Base-by-base conservation (phyloP, 2,329 filamentous ascomycete species). In the Pestalotiopsis sp. region DNA sequence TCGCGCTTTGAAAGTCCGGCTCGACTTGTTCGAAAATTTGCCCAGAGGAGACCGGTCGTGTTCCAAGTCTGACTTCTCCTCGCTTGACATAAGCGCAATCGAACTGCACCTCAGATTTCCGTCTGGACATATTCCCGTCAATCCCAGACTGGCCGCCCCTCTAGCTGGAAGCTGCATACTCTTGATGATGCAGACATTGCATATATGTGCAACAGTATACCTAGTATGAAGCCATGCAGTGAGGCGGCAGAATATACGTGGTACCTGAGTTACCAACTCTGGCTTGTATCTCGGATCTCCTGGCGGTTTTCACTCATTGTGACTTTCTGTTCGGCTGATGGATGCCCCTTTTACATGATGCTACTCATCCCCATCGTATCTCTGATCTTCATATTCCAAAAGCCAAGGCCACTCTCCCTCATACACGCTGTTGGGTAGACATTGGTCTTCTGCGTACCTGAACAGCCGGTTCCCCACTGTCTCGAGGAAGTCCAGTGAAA, bases 401-500 rank as follows among this genome's bases (percentile, higher is more conserved):
- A n/a, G 20, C 14, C 45, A 52, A 36, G 45, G 45, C 45, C 45
- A 52, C 45, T 52, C 45, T 52, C 45, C 20, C 45, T 52, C 45
- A 52, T 20, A 52, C 45, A 52, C 45, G 45, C 45, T 52, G 45
- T 52, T 52, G 45, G 45, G 45, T 52, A 9, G 45, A 52, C 45
- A 52, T 52, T 52, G 45, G 20, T 52, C 45, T 52, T n/a, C 13
- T 17, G 25, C 38, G 61, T 64, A 41, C 61, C 61, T 65, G 41
- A 65, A 45, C 36, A 57, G 14, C 45, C 20, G 25, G 25, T 38
- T 58, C 63, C 63, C 63, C 63, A 65, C 63, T 45, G 57, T 49
- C 36, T 65, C 63, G 63, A 65, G 63, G 49, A 58, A 57, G 63
- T 65, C 49, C 63, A 65, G 63, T 65, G 63, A 65, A 64, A 65